Base-by-base conservation (phyloP, 163 green algal species). In the Prototheca cutis region DNA sequence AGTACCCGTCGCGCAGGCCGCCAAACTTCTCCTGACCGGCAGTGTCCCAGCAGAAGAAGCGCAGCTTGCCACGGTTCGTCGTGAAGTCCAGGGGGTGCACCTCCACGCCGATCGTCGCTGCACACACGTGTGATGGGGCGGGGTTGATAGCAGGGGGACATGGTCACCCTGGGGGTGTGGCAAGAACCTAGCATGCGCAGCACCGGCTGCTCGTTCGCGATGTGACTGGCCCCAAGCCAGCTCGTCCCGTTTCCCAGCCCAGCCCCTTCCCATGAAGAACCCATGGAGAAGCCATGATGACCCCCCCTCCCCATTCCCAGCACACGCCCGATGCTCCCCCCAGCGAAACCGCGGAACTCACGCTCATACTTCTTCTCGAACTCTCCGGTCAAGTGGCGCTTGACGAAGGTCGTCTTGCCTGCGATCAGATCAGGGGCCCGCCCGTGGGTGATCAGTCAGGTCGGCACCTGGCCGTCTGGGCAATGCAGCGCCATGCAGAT, bases 311-410 rank as follows among this genome's bases (percentile, higher is more conserved):
- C n/a, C n/a, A n/a, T n/a, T n/a, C n/a, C n/a, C n/a, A n/a, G n/a
- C n/a, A n/a, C n/a, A n/a, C n/a, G n/a, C n/a, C n/a, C n/a, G n/a
- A n/a, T n/a, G n/a, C n/a, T n/a, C n/a, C n/a, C n/a, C n/a, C n/a
- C n/a, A n/a, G n/a, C n/a, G n/a, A n/a, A 24, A 51, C 5, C 42
- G 10, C 23, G 10, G 3, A 4, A 78, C 87, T 83, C 63, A 95
- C 85, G 93, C 75, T 99, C 89, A 72, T 99, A 99, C 63, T 96
- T 96, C 89, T 99, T 98, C 83, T 99, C 93, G 67, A 99, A 99
- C 72, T 99, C 93, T 53, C 93, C 93, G 21, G 90, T 97, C 59
- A 97, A 67, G 62, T 99, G 93, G 56, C 93, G 87, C 87, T 98
- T 98, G 1, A 98, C 90, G 67, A 98, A 96, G 4, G 91, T 98